Evolutionary conservation across 23 red algal genomes (phyloP).

Genomic region (Gracilaria gracilis): DNA sequence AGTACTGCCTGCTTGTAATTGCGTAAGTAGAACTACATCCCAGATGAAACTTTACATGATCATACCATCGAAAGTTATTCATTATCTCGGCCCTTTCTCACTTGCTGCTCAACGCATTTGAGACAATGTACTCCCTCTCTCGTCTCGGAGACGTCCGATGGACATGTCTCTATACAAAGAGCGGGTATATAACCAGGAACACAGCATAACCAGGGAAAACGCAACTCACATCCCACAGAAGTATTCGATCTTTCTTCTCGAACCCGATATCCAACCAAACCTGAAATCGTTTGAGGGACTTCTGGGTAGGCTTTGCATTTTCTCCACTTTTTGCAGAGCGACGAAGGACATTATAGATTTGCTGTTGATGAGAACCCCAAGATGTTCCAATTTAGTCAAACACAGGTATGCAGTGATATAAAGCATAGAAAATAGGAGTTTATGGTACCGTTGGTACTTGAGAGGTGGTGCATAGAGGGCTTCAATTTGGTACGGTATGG

Average conservation of each 20-base stretch:
- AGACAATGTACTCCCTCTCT: background rate
- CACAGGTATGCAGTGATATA: too few relatives aligned
- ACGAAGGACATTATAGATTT: background rate
- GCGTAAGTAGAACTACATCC: too few relatives aligned
- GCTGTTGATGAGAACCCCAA: background rate
- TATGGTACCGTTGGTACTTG: too few relatives aligned
- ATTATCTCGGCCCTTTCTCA: too few relatives aligned
- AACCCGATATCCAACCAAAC: background rate
- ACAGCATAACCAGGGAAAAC: constrained; percentile 24
- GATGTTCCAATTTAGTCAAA: background rate
- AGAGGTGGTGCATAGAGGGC: too few relatives aligned
- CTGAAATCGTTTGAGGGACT: background rate
- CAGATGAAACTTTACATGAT: too few relatives aligned
- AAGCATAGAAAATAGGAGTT: too few relatives aligned
- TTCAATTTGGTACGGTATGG: too few relatives aligned
- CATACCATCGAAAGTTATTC: too few relatives aligned
- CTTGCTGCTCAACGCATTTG: too few relatives aligned
- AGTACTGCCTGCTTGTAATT: too few relatives aligned
- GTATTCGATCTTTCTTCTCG: background rate
- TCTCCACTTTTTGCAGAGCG: background rate
- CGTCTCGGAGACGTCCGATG: background rate
- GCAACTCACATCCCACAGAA: constrained; percentile 54
- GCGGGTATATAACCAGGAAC: constrained; percentile 43
- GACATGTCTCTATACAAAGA: constrained; percentile 5
- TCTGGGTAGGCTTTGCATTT: background rate